Conservation (phyloP, 192 early-diverging fungal species). For the Rhizoclosmatium globosum region DNA sequence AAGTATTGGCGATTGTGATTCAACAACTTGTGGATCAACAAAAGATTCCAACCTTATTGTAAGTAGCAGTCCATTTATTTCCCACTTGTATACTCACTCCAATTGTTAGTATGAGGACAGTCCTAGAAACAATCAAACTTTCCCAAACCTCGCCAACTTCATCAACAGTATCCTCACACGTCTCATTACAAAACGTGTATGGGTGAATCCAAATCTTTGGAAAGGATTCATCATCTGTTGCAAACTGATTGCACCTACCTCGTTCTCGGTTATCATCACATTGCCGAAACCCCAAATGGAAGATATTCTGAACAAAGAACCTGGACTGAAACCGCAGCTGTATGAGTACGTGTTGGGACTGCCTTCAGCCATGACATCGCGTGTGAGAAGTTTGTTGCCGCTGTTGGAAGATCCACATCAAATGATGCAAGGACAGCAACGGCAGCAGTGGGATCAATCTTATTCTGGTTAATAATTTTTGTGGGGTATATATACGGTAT, state of each 20-base stretch:
- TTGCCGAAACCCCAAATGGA: conserved; percentile 43
- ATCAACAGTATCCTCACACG: conserved; percentile 65
- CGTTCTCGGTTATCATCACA: conserved; percentile 40
- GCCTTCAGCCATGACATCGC: conserved; percentile 23
- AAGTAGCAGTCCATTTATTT: background rate
- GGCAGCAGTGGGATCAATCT: background rate
- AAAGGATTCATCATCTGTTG: conserved; percentile 77
- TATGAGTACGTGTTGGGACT: conserved; percentile 39
- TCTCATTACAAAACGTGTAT: conserved; percentile 72
- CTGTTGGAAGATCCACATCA: conserved; percentile 31
- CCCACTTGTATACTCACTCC: background rate
- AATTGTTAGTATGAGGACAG: conserved; percentile 67
- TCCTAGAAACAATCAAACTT: conserved; percentile 73
- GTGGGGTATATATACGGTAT: background rate
- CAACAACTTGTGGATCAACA: conserved; percentile 70
- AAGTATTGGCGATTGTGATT: conserved; percentile 74
- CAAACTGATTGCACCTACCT: conserved; percentile 43
- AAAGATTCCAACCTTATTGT: conserved; percentile 71
- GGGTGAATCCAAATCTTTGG: conserved; percentile 75
- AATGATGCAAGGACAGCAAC: background rate
- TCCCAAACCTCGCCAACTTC: conserved; percentile 67
- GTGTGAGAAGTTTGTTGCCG: conserved; percentile 19
- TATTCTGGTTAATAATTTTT: background rate
- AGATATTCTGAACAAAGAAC: conserved; percentile 40
- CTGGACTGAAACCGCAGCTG: conserved; percentile 35